Conservation (phyloP, 2,329 filamentous ascomycete genomes). For the Phaeosphaeria sp. region DNA sequence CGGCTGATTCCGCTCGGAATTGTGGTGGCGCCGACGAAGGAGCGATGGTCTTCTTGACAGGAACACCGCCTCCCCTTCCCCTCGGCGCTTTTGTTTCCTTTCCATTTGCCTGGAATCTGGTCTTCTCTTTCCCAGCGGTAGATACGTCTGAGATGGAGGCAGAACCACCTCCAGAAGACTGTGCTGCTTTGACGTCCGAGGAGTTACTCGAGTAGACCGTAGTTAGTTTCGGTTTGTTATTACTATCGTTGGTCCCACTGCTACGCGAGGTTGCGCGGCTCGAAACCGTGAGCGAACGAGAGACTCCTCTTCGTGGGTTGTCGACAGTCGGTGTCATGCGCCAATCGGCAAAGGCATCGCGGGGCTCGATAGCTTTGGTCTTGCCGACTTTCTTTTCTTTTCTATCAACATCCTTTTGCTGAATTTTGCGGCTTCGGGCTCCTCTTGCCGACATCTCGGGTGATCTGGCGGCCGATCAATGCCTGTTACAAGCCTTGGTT, state of each 20-base stretch:
- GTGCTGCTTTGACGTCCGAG: constrained; percentile 20
- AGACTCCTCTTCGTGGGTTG: constrained; percentile 24
- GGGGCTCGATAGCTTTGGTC: constrained; percentile 31
- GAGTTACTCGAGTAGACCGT: constrained; percentile 34
- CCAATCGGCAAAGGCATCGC: constrained; percentile 42
- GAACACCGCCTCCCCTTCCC: constrained; percentile 49
- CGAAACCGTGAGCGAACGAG: constrained; percentile 37
- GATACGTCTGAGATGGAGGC: constrained; percentile 39
- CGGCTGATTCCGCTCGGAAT: constrained; percentile 35
- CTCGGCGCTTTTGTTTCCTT: constrained; percentile 48
- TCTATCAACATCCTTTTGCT: constrained; percentile 49
- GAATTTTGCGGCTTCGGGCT: constrained; percentile 49
- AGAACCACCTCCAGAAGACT: constrained; percentile 28
- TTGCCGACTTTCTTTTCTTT: constrained; percentile 48
- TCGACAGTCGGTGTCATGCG: constrained; percentile 28
- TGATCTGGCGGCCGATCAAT: background rate
- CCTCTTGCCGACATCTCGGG: constrained; percentile 49
- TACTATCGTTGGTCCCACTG: constrained; percentile 33
- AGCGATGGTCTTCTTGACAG: constrained; percentile 35
- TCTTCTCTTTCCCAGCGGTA: constrained; percentile 39
- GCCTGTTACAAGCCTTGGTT: background rate
- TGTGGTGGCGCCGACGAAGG: constrained; percentile 18
- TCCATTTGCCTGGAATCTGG: constrained; percentile 45
- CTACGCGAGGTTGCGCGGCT: constrained; percentile 39
- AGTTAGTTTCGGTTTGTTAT: constrained; percentile 23